Conservation (phyloP, 2,329 filamentous ascomycete genomes). For the Curvularia spicifera region DNA sequence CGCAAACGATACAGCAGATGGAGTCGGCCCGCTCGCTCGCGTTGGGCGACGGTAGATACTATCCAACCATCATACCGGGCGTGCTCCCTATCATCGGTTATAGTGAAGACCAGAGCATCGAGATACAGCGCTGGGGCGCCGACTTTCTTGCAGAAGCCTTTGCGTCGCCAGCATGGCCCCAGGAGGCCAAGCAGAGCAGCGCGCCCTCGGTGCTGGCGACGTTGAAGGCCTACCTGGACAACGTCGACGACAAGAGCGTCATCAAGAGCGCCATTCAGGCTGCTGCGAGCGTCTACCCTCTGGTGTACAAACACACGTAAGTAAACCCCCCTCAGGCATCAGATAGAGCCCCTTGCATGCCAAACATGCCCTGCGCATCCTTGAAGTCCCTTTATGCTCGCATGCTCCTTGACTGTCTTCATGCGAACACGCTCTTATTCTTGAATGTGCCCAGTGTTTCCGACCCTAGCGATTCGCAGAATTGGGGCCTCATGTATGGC, state of each 20-base stretch:
- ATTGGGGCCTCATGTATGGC: conserved; percentile 85
- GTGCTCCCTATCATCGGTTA: conserved; percentile 90
- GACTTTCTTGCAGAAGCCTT: conserved; percentile 97
- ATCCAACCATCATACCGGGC: conserved; percentile 87
- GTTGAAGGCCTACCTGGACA: conserved; percentile 59
- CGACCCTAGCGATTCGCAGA: conserved; percentile 78
- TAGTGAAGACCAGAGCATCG: conserved; percentile 66
- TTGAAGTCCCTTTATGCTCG: conserved; percentile 22
- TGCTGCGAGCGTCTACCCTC: conserved; percentile 88
- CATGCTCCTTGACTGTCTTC: conserved; percentile 23
- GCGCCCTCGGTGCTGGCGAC: conserved; percentile 79
- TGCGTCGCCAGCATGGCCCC: conserved; percentile 81
- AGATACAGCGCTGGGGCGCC: conserved; percentile 92
- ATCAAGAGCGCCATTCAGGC: conserved; percentile 87
- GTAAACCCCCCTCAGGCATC: conserved; percentile 53
- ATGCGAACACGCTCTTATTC: conserved; percentile 42
- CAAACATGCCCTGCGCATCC: conserved; percentile 24
- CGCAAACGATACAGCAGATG: conserved; percentile 71
- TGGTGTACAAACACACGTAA: conserved; percentile 93
- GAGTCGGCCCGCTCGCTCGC: conserved; percentile 90
- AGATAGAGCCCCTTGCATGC: conserved; percentile 31
- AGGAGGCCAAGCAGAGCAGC: conserved; percentile 80
- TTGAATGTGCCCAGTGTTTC: conserved; percentile 70
- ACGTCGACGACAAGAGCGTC: conserved; percentile 76
- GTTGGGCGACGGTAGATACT: conserved; percentile 83